These are phyloP conservation scores for Brassica napus DNA, from an alignment of 345 rosid genomes.

Conservation along the genomic window DNA sequence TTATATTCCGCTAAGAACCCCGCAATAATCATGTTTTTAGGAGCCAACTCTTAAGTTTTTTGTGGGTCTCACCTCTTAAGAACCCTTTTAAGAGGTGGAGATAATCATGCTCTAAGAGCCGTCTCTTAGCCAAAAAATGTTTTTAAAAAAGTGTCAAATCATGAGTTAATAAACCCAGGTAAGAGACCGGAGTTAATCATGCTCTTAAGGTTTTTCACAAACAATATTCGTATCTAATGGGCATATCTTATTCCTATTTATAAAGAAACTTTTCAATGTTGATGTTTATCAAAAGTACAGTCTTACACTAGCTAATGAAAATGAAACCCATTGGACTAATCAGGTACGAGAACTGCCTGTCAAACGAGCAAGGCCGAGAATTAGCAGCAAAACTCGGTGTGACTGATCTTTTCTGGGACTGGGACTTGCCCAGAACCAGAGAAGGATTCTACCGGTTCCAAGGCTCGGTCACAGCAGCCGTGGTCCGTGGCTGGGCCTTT, in stretches of 20 bases:
- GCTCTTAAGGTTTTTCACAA: background rate
- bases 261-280: background rate
- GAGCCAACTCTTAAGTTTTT: no score
- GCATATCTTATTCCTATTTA: background rate
- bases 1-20: no score
- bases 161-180: no score
- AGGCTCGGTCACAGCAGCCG: conserved; percentile 81
- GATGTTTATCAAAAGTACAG: background rate
- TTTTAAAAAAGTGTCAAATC: no score
- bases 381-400: conserved; percentile 70
- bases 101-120: no score
- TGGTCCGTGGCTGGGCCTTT: conserved; percentile 91
- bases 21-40: no score
- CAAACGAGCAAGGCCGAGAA: conserved; percentile 69
- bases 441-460: conserved; percentile 95
- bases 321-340: background rate
- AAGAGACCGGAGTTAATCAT: no score
- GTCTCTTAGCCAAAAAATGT: no score
- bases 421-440: conserved; percentile 92
- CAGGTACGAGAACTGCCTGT: conserved; percentile 63
- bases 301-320: conserved; percentile 6
- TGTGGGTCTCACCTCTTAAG: no score
- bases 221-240: background rate
- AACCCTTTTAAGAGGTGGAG: no score
- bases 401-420: conserved; percentile 90